Conservation (phyloP, 2,329 filamentous ascomycete species). For the Lachnellula arida region DNA sequence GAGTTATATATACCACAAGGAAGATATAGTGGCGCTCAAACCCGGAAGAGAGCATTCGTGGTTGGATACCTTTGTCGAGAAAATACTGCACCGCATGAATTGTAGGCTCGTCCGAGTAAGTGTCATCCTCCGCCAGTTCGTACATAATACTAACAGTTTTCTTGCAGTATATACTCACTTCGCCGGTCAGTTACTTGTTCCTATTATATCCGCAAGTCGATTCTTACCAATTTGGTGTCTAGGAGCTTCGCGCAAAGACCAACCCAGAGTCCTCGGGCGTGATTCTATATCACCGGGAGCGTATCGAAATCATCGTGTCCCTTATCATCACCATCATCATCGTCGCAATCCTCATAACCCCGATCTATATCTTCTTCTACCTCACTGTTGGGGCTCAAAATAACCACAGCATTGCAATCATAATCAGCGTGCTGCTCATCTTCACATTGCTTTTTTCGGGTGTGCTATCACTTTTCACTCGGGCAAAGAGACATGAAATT, state of each 20-base stretch:
- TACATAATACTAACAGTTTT: too few species aligned
- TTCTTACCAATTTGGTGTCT: too few species aligned
- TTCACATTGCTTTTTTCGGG: constrained; percentile 21
- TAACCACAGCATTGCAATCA: constrained; percentile 6
- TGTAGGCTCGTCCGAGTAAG: too few species aligned
- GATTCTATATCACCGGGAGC: too few species aligned
- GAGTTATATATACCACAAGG: constrained; percentile 34
- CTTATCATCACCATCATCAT: constrained; percentile 12
- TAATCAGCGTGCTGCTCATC: constrained; percentile 19
- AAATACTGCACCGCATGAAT: constrained; percentile 4
- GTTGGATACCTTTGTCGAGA: constrained; percentile 35
- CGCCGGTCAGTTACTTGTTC: too few species aligned
- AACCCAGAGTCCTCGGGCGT: too few species aligned
- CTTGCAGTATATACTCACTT: too few species aligned
- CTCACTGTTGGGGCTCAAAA: constrained; percentile 1
- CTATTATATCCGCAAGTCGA: too few species aligned
- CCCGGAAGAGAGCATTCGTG: constrained; percentile 37
- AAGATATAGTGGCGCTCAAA: constrained; percentile 38
- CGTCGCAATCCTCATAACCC: constrained; percentile 12
- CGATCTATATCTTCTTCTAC: constrained; percentile 17
- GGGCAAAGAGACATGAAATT: constrained; percentile 25
- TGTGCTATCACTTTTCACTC: constrained; percentile 18
- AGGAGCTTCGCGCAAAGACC: too few species aligned
- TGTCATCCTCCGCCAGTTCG: too few species aligned
- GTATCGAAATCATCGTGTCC: constrained; percentile 2